Base-by-base conservation (phyloP, 495 filamentous ascomycete genomes). In the Hypoxylon rickii region DNA sequence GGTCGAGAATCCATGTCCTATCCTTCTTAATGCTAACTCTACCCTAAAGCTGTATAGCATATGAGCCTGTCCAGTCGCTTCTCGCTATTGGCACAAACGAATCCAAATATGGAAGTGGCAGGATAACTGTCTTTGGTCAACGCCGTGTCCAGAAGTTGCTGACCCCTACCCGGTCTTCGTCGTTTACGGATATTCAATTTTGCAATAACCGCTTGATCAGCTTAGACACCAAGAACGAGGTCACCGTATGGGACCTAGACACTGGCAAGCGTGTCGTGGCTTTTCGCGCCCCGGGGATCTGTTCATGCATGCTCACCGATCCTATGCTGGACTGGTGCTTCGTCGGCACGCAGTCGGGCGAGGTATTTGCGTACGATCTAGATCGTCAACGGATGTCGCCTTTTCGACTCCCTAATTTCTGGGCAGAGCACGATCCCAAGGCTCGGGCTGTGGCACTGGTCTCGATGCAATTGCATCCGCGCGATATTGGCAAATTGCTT, bases 71-170 rank as follows among this genome's bases (percentile, higher is more conserved):
- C 17, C 94, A 97, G 68, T 96, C 92, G 15, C 85, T 98, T 21
- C 78, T 98, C 22, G 94, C 92, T n/a, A 81, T 97, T 39, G 94
- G 91, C 19, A 97, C 95, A 40, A 86, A 83, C 67, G 88, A 89
- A 71, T 88, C 88, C 29, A 80, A 86, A 56, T 91, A 83, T 52
- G 88, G 89, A 46, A 81, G 81, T 32, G 89, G 89, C 16, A 84
- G 89, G 70, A 91, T 98, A 67, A 94, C 94, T 71, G 77, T 98
- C 61, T 96, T 94, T 64, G 94, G 94, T 11, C 88, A 90, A 71
- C 82, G 78, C 31, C 86, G 94, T 19, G 86, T 97, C 40, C 79
- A 83, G 36, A 87, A 88, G 55, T 79, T 84, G 29, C 76, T 97
- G 12, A 80, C 87, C 48, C 92, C 96, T 37, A 85, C 84, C 55